Percentiles rank a stretch among this genome's conserved stretches.
Conservation (phyloP, 2,329 filamentous ascomycete species). For the Aureobasidium musti region DNA sequence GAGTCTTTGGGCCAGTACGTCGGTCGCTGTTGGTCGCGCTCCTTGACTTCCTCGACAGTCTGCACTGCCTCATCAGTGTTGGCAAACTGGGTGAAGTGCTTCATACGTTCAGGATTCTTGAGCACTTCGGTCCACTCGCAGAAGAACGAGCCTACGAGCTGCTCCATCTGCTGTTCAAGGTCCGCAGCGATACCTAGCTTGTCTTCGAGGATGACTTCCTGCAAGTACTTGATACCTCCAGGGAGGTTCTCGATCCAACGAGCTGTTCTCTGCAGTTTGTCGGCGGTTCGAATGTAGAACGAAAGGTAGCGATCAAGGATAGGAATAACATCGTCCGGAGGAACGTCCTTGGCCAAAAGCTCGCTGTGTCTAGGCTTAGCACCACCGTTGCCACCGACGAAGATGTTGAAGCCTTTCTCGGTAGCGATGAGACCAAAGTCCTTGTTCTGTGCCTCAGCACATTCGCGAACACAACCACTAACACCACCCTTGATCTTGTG, state of each 20-base stretch:
- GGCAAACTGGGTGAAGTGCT: conserved; percentile 77
- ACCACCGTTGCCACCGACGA: conserved; percentile 85
- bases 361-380: conserved; percentile 81
- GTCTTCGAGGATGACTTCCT: conserved; percentile 80
- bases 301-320: conserved; percentile 87
- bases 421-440: conserved; percentile 92
- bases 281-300: conserved; percentile 91
- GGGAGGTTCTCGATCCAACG: conserved; percentile 84
- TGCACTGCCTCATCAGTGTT: conserved; percentile 71
- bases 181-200: conserved; percentile 81
- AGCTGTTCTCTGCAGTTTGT: conserved; percentile 85
- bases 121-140: conserved; percentile 90
- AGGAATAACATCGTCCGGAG: conserved; percentile 76
- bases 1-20: conserved; percentile 74
- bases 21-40: conserved; percentile 72
- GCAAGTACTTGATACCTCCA: conserved; percentile 79
- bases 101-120: conserved; percentile 65
- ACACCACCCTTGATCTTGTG: conserved; percentile 93
- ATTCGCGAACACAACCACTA: conserved; percentile 88
- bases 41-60: conserved; percentile 68
- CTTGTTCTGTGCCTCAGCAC: conserved; percentile 89
- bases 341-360: conserved; percentile 81
- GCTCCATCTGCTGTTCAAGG: conserved; percentile 84
- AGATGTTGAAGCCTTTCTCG: conserved; percentile 92
- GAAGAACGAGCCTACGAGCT: conserved; percentile 80